A percentile compares a stretch with the other conserved stretches of the same genome.
phyloP scores from a whole-genome alignment of 306 rosid genomes.

The Macrotyloma uniflorum region DNA sequence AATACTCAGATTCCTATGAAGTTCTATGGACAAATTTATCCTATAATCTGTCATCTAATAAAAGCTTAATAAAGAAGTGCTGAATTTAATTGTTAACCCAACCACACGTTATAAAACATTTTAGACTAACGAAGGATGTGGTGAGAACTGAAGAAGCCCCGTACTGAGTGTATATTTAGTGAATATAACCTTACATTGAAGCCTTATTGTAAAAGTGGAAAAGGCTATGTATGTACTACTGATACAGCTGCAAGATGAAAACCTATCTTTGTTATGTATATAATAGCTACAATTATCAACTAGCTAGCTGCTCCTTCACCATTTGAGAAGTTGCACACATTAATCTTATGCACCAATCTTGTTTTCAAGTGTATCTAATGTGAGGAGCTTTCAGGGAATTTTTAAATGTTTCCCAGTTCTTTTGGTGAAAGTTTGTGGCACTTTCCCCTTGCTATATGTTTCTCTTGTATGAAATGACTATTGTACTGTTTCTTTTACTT shows the following conservation, averaged over 20 bases:
- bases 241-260: background rate
- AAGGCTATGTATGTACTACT: background rate
- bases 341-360: background rate
- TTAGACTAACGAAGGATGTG: background rate
- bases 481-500: background rate
- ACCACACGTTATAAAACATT: background rate
- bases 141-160: constrained; percentile 15
- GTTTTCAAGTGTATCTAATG: background rate
- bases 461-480: background rate
- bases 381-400: background rate
- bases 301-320: too few relatives aligned
- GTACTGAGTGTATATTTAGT: constrained; percentile 1
- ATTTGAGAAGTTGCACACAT: background rate
- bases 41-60: background rate
- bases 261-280: background rate
- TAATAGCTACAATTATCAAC: too few relatives aligned
- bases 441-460: background rate
- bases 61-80: background rate
- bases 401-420: background rate
- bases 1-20: background rate
- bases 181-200: background rate
- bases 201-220: background rate
- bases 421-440: background rate
- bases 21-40: background rate
- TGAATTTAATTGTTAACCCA: background rate